Evolutionary conservation across 805 yeast genomes (phyloP).

Genomic region (Candida jianshihensis): DNA sequence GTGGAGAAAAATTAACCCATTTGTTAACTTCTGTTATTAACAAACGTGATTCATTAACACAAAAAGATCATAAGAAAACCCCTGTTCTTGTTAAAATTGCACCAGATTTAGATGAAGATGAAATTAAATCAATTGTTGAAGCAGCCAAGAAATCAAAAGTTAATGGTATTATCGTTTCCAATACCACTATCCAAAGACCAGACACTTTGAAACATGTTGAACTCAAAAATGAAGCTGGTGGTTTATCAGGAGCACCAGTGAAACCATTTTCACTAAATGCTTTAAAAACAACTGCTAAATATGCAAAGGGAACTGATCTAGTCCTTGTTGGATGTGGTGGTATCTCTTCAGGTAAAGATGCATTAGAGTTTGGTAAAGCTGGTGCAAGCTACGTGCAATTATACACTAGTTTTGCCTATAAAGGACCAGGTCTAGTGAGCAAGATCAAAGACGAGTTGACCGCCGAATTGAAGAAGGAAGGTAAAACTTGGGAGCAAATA

Average conservation of each 20-base stretch:
- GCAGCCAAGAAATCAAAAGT: constrained; percentile 71
- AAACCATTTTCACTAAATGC: constrained; percentile 75
- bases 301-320: constrained; percentile 65
- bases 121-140: constrained; percentile 73
- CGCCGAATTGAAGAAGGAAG: constrained; percentile 57
- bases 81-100: constrained; percentile 89
- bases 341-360: constrained; percentile 80
- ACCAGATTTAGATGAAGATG: constrained; percentile 81
- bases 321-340: constrained; percentile 95
- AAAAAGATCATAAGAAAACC: constrained; percentile 42
- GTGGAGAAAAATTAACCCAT: constrained; percentile 61
- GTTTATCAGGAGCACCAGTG: constrained; percentile 87
- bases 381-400: constrained; percentile 89
- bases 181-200: constrained; percentile 88
- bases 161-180: constrained; percentile 89
- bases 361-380: constrained; percentile 83
- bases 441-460: constrained; percentile 54
- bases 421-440: constrained; percentile 80
- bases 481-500: constrained; percentile 79
- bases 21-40: constrained; percentile 60
- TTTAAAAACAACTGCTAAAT: constrained; percentile 60
- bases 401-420: constrained; percentile 86
- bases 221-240: constrained; percentile 63
- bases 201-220: constrained; percentile 43
- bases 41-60: constrained; percentile 54